Conservation (phyloP, 164 flowering plant genomes). For the Malania oleifera region DNA sequence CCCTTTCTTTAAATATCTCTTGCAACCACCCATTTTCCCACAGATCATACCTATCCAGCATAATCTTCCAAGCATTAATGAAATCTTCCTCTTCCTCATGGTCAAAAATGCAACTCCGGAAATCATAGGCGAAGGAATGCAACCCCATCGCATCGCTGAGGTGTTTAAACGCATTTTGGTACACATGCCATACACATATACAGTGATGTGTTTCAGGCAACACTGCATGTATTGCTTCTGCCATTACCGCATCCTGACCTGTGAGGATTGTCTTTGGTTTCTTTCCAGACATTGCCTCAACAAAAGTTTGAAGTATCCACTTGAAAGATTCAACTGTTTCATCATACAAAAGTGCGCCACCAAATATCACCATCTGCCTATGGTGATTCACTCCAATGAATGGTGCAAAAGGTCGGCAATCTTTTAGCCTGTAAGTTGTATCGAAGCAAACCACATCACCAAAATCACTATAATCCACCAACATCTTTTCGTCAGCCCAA, state of each 20-base stretch:
- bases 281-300: constrained; percentile 26
- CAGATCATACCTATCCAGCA: constrained; percentile 23
- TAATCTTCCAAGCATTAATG: constrained; percentile 19
- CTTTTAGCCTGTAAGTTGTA: constrained; percentile 20
- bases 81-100: constrained; percentile 23
- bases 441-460: constrained; percentile 31
- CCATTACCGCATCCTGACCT: constrained; percentile 26
- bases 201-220: constrained; percentile 25
- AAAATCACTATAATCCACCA: constrained; percentile 20
- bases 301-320: constrained; percentile 27
- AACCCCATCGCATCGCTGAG: constrained; percentile 7
- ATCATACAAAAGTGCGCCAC: constrained; percentile 29
- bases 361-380: constrained; percentile 25
- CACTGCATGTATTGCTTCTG: constrained; percentile 18
- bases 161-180: constrained; percentile 22
- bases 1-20: constrained; percentile 17
- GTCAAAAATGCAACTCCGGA: constrained; percentile 21
- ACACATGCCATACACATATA: constrained; percentile 32
- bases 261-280: constrained; percentile 31
- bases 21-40: constrained; percentile 29
- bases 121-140: constrained; percentile 14
- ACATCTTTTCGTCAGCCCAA: constrained; percentile 36
- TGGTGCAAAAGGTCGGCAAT: constrained; percentile 24
- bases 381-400: constrained; percentile 36
- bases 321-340: constrained; percentile 25